Evolutionary conservation across 2,329 filamentous ascomycete species (phyloP), one percentile per base, ranked within the genome.

Genomic region (Ustilaginoidea virens): DNA sequence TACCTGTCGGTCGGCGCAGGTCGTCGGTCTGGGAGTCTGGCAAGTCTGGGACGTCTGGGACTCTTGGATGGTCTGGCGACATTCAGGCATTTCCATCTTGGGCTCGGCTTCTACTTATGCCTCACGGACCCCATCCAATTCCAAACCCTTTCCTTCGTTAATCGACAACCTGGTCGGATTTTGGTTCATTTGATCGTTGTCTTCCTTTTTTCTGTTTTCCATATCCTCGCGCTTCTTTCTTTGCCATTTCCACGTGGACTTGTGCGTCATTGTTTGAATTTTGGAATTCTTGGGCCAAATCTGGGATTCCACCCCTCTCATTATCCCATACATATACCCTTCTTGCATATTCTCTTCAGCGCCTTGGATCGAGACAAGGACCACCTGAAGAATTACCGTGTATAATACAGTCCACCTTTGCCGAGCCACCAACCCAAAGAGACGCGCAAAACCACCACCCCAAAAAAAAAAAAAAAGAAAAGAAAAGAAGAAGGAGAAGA

Each of bases 31-130:
- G n/a, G n/a, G n/a, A n/a, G n/a, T n/a, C n/a, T n/a, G n/a, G n/a
- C n/a, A n/a, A n/a, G n/a, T n/a, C n/a, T n/a, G n/a, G n/a, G n/a
- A n/a, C n/a, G n/a, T n/a, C n/a, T n/a, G n/a, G n/a, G n/a, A n/a
- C n/a, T n/a, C n/a, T n/a, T n/a, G n/a, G n/a, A n/a, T 18, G 26
- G 23, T 30, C 32, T 31, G 29, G 28, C 39, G 38, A 46, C 36
- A 43, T 36, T 37, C 37, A 35, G 29, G 38, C 37, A 47, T 36
- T 43, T 36, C 36, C 37, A 36, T 43, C 48, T 55, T 56, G 51
- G 57, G 52, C 52, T 48, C 43, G 47, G 51, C 46, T 45, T 38
- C 39, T 63, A 65, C 62, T 61, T 66, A 65, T 66, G 48, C 49
- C 44, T 49, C 45, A 50, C 39, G 44, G 40, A 49, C 58, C 60